phyloP scores from a whole-genome alignment of 2,329 filamentous ascomycete genomes.

The Ascomycota sp. region DNA sequence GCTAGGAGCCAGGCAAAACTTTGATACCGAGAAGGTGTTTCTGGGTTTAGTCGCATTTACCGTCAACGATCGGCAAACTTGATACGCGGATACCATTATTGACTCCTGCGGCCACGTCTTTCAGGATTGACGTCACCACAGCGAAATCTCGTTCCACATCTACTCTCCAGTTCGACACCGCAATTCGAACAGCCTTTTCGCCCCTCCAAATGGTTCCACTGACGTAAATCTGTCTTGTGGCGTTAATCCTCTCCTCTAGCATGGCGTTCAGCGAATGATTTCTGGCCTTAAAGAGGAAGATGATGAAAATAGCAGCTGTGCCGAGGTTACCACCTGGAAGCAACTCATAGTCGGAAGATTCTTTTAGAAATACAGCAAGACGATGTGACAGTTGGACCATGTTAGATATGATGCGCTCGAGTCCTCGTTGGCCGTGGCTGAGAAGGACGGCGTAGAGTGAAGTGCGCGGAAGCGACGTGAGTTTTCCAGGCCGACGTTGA shows the following conservation, averaged over 20 bases:
- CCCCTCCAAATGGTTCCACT: slow-evolving; percentile 65
- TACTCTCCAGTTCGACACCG: slow-evolving; percentile 70
- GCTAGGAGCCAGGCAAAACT: slow-evolving; percentile 4
- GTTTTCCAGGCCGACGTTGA: slow-evolving; percentile 80
- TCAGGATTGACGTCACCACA: slow-evolving; percentile 44
- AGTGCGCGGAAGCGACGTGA: slow-evolving; percentile 77
- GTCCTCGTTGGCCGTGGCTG: slow-evolving; percentile 51
- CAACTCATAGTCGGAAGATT: slow-evolving; percentile 42
- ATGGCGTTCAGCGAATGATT: slow-evolving; percentile 38
- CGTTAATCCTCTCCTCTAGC: slow-evolving; percentile 56
- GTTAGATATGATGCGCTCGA: slow-evolving; percentile 46
- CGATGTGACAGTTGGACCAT: slow-evolving; percentile 53
- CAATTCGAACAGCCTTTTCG: slow-evolving; percentile 55
- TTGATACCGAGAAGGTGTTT: no score
- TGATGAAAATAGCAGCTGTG: slow-evolving; percentile 33
- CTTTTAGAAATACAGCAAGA: slow-evolving; percentile 42
- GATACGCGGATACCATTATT: no score
- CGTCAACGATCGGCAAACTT: no score
- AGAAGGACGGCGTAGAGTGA: slow-evolving; percentile 64
- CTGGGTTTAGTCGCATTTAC: no score
- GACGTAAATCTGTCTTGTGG: slow-evolving; percentile 55
- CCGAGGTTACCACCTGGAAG: slow-evolving; percentile 30
- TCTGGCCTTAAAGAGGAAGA: slow-evolving; percentile 60
- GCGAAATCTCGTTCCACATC: slow-evolving; percentile 45
- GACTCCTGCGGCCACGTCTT: slow-evolving; percentile 18